These are phyloP conservation scores for Daldinia sp. DNA, from an alignment of 2,329 filamentous ascomycete genomes.

Conservation along the genomic window DNA sequence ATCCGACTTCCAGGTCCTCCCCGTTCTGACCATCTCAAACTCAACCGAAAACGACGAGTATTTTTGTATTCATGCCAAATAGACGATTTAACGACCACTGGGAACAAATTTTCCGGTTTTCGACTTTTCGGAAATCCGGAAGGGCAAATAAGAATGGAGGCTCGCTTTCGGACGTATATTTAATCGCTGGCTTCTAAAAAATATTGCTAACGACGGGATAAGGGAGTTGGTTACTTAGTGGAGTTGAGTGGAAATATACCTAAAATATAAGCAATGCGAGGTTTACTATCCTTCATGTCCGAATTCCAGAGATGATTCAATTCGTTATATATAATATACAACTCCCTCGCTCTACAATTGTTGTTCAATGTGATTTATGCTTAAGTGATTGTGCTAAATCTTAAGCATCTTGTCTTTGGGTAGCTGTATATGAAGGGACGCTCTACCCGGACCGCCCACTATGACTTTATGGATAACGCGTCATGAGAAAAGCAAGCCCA, in stretches of 20 bases:
- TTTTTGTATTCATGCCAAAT: constrained; percentile 40
- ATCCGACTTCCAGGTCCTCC: constrained; percentile 7
- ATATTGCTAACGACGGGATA: constrained; percentile 28
- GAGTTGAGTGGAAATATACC: constrained; percentile 38
- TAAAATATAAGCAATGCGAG: constrained; percentile 36
- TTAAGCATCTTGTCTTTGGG: neutral
- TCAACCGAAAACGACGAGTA: constrained; percentile 26
- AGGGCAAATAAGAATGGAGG: constrained; percentile 30
- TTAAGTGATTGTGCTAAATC: neutral
- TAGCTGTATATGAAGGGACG: neutral
- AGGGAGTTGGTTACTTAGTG: constrained; percentile 32
- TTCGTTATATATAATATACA: constrained; percentile 42
- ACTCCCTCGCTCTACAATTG: constrained; percentile 16
- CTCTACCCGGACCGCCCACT: neutral
- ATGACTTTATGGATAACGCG: neutral
- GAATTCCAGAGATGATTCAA: constrained; percentile 37
- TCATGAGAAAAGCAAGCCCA: neutral
- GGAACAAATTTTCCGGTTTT: constrained; percentile 34
- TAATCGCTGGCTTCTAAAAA: constrained; percentile 30
- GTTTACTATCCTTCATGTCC: constrained; percentile 46
- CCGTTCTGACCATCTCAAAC: constrained; percentile 3
- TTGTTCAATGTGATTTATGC: neutral
- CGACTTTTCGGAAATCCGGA: constrained; percentile 18
- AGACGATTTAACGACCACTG: constrained; percentile 40
- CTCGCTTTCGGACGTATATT: constrained; percentile 33